phyloP scores from a whole-genome alignment of 1,284 basidiomycete species.

The Erythrobasidium hasegawianum region DNA sequence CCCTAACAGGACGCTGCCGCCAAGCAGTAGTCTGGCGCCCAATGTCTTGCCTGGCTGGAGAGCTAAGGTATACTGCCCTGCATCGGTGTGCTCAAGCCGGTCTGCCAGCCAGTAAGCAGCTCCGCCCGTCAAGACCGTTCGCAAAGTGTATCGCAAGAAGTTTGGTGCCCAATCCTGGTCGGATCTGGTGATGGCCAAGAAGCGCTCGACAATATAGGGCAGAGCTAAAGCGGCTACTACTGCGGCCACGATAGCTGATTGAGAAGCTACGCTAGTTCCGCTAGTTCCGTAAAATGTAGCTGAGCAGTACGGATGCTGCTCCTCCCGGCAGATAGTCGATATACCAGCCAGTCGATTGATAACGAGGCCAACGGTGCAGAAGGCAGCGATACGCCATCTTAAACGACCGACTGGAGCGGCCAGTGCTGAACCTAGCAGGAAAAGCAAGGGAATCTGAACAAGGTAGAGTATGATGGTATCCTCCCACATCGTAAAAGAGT shows the following conservation, averaged over 20 bases:
- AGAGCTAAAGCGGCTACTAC: slow-evolving; percentile 60
- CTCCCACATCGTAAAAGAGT: slow-evolving; percentile 96
- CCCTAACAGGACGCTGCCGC: slow-evolving; percentile 57
- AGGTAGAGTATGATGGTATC: slow-evolving; percentile 76
- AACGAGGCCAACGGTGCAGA: slow-evolving; percentile 63
- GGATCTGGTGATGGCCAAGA: slow-evolving; percentile 66
- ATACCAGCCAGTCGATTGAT: slow-evolving; percentile 68
- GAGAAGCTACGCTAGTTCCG: slow-evolving; percentile 50
- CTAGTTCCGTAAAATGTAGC: slow-evolving; percentile 80
- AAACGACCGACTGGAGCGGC: slow-evolving; percentile 66
- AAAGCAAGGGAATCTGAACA: slow-evolving; percentile 58
- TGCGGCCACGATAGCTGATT: slow-evolving; percentile 58
- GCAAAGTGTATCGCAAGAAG: slow-evolving; percentile 61
- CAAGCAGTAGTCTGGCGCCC: slow-evolving; percentile 61
- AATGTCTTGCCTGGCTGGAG: slow-evolving; percentile 58
- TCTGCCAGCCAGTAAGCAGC: slow-evolving; percentile 73
- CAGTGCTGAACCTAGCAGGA: slow-evolving; percentile 51
- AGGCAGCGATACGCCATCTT: slow-evolving; percentile 69
- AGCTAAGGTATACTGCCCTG: slow-evolving; percentile 11
- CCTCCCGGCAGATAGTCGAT: slow-evolving; percentile 87
- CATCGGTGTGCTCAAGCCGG: slow-evolving; percentile 14
- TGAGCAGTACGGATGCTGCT: slow-evolving; percentile 79
- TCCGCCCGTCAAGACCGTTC: slow-evolving; percentile 58
- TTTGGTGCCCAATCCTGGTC: slow-evolving; percentile 66
- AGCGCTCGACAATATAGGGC: slow-evolving; percentile 59